Evolutionary conservation across 495 filamentous ascomycete genomes (phyloP).

Genomic region (Tuber melanosporum): DNA sequence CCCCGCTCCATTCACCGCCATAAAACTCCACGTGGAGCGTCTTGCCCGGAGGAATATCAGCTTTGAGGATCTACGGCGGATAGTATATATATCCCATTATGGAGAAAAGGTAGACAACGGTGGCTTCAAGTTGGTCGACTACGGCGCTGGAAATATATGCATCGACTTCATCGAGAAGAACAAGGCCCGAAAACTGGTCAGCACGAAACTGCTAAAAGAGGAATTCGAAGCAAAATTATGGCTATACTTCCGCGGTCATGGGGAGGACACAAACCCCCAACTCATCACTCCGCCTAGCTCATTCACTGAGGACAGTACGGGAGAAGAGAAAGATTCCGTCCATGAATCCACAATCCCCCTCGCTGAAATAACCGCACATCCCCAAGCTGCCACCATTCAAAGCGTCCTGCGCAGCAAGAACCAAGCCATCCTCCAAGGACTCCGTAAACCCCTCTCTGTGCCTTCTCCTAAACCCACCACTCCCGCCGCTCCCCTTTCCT

Average conservation of each 20-base stretch:
- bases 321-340: not conserved
- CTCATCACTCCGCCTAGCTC: conserved; percentile 29
- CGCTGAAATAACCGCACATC: conserved; percentile 28
- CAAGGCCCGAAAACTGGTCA: conserved; percentile 27
- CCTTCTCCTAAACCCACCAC: conserved; percentile 16
- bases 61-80: conserved; percentile 27
- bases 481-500: conserved; percentile 5
- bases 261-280: conserved; percentile 11
- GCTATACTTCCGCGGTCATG: conserved; percentile 7
- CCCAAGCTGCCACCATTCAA: conserved; percentile 34
- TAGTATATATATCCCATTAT: conserved; percentile 39
- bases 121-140: conserved; percentile 31
- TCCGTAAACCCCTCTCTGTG: conserved; percentile 20
- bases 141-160: conserved; percentile 34
- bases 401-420: conserved; percentile 34
- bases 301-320: conserved; percentile 16
- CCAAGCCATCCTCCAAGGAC: conserved; percentile 32
- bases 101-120: conserved; percentile 18
- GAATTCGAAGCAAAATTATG: conserved; percentile 24
- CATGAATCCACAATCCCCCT: conserved; percentile 19
- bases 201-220: conserved; percentile 28
- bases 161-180: conserved; percentile 35
- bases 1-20: conserved; percentile 28
- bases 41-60: conserved; percentile 27
- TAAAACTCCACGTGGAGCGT: conserved; percentile 35